Conservation (phyloP, 495 filamentous ascomycete genomes). For the Oidiodendron maius region DNA sequence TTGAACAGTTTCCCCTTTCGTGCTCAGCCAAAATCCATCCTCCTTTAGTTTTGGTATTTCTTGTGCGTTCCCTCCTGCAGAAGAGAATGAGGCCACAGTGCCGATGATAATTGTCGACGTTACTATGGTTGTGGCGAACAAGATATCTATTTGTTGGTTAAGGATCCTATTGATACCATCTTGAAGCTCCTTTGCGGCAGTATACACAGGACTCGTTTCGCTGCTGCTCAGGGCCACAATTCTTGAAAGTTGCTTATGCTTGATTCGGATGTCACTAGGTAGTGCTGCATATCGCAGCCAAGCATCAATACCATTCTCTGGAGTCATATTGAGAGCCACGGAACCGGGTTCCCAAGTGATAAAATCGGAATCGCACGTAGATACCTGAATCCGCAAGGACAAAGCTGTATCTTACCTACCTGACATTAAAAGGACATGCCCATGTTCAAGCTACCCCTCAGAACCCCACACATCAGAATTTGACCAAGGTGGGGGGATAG, state of each 20-base stretch:
- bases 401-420: too few relatives aligned
- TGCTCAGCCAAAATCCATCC: conserved; percentile 60
- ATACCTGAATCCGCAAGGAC: too few relatives aligned
- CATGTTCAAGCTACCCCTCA: too few relatives aligned
- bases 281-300: conserved; percentile 63
- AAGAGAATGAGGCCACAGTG: conserved; percentile 46
- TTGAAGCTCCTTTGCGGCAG: conserved; percentile 53
- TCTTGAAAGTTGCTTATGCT: conserved; percentile 32
- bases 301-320: conserved; percentile 54
- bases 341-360: too few relatives aligned
- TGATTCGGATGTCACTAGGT: conserved; percentile 31
- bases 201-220: conserved; percentile 46
- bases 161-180: conserved; percentile 51
- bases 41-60: conserved; percentile 41
- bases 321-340: too few relatives aligned
- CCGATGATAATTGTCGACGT: conserved; percentile 46
- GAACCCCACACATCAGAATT: too few relatives aligned
- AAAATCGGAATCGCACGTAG: too few relatives aligned
- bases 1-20: conserved; percentile 35
- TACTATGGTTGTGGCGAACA: conserved; percentile 19
- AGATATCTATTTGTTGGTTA: conserved; percentile 34
- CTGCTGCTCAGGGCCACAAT: conserved; percentile 52
- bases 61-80: conserved; percentile 27
- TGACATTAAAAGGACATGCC: too few relatives aligned
- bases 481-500: too few relatives aligned